Evolutionary conservation across 192 early-diverging fungal genomes (phyloP).

Genomic region (Umbelopsis ramanniana): DNA sequence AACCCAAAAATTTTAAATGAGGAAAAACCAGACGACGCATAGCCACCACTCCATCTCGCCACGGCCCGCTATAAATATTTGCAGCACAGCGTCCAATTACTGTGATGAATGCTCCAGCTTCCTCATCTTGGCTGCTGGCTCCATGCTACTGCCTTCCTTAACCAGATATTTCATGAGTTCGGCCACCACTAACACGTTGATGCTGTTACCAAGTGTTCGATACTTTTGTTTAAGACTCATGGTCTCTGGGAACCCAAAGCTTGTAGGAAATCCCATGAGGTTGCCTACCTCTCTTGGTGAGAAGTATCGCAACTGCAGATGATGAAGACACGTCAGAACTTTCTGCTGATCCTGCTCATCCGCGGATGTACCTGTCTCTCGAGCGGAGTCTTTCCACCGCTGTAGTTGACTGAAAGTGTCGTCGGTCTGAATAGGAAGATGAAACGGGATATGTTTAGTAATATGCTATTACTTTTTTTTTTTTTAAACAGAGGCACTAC

Average conservation of each 20-base stretch:
- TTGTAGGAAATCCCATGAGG: slow-evolving; percentile 79
- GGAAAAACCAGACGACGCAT: neutral
- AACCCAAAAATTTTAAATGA: neutral
- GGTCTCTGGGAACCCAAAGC: slow-evolving; percentile 72
- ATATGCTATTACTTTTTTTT: neutral
- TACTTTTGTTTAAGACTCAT: slow-evolving; percentile 78
- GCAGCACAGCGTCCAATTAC: neutral
- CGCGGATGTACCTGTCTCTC: slow-evolving; percentile 5
- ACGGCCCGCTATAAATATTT: neutral
- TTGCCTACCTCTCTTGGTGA: slow-evolving; percentile 70
- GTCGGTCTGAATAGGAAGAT: neutral
- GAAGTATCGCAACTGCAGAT: slow-evolving; percentile 56
- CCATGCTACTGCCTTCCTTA: slow-evolving; percentile 32
- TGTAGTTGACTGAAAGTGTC: slow-evolving; percentile 12
- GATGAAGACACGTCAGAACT: slow-evolving; percentile 40
- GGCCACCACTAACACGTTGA: slow-evolving; percentile 84
- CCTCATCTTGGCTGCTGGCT: slow-evolving; percentile 9
- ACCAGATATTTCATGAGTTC: slow-evolving; percentile 76
- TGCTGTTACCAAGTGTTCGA: slow-evolving; percentile 87
- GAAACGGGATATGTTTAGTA: neutral
- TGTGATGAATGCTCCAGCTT: neutral
- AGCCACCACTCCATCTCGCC: neutral
- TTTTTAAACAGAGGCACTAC: no score
- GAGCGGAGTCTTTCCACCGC: slow-evolving; percentile 7
- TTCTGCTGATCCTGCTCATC: slow-evolving; percentile 35